Evolutionary conservation across 495 filamentous ascomycete species (phyloP).

Genomic region (Staphylotrichum longicolle): DNA sequence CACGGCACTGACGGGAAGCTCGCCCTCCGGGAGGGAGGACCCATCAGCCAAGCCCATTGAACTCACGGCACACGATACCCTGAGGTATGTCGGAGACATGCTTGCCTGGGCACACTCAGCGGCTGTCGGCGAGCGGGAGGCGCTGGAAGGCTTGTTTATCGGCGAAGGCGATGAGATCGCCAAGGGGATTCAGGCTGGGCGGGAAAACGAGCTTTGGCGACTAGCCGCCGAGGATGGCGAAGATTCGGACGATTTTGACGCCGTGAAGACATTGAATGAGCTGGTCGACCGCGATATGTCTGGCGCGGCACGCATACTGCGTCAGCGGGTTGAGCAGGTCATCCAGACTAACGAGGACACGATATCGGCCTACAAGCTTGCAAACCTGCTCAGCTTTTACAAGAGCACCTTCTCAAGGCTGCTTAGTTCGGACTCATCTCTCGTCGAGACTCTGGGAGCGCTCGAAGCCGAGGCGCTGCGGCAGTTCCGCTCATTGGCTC

Average conservation of each 20-base stretch:
- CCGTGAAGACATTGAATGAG: slow-evolving; percentile 77
- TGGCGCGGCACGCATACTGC: slow-evolving; percentile 71
- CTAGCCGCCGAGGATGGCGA: slow-evolving; percentile 57
- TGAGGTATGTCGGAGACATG: slow-evolving; percentile 96
- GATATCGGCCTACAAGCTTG: slow-evolving; percentile 82
- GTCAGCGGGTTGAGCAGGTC: slow-evolving; percentile 84
- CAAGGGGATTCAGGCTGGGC: slow-evolving; percentile 76
- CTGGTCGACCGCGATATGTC: slow-evolving; percentile 83
- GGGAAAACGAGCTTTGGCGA: slow-evolving; percentile 86
- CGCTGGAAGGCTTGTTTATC: slow-evolving; percentile 86
- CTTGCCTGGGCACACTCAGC: slow-evolving; percentile 95
- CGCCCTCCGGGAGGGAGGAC: slow-evolving; percentile 43
- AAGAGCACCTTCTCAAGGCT: slow-evolving; percentile 77
- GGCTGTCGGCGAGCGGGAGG: slow-evolving; percentile 88
- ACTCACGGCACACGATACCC: slow-evolving; percentile 83
- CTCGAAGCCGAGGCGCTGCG: slow-evolving; percentile 75
- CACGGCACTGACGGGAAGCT: slow-evolving; percentile 77
- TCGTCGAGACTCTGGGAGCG: slow-evolving; percentile 63
- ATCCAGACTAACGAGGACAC: slow-evolving; percentile 90
- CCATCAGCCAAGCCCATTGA: slow-evolving; percentile 84
- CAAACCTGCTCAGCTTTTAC: slow-evolving; percentile 88
- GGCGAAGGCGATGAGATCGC: slow-evolving; percentile 89
- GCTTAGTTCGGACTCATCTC: slow-evolving; percentile 63
- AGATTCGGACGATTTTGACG: slow-evolving; percentile 64
- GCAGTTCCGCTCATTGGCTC: slow-evolving; percentile 77